phyloP scores from a whole-genome alignment of 225 moss, liverwort and hornwort genomes.

The Asterella californica region DNA sequence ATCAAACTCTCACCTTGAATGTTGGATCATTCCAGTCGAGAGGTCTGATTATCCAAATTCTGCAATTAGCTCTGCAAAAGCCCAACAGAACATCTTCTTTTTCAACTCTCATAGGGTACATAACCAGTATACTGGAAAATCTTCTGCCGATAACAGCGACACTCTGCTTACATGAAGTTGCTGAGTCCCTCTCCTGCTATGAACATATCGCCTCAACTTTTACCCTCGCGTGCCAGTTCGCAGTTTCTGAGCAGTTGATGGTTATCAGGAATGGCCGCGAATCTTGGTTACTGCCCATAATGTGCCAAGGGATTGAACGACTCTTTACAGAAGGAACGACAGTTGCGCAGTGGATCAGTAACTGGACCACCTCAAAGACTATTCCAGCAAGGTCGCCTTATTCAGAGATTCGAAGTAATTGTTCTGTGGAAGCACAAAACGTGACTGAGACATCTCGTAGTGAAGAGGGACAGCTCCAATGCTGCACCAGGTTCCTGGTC shows the following conservation, averaged over 20 bases:
- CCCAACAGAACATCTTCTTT: conserved; percentile 23
- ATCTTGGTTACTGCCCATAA: conserved; percentile 11
- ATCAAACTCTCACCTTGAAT: not conserved
- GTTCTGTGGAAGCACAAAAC: not conserved
- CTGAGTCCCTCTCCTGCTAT: conserved; percentile 24
- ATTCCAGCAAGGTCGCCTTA: not conserved
- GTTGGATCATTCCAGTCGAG: conserved; percentile 13
- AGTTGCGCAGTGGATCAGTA: conserved; percentile 27
- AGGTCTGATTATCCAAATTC: conserved; percentile 25
- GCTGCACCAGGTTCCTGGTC: conserved; percentile 27
- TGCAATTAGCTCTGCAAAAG: conserved; percentile 27
- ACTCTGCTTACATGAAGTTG: conserved; percentile 20
- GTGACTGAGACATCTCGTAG: not conserved
- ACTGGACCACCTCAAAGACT: not conserved
- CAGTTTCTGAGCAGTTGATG: conserved; percentile 19
- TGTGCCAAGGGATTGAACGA: conserved; percentile 29
- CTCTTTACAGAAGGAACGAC: conserved; percentile 27
- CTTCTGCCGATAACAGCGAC: conserved; percentile 25
- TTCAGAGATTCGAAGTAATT: not conserved
- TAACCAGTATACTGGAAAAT: conserved; percentile 21
- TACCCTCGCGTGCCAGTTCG: conserved; percentile 35
- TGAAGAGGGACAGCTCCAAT: conserved; percentile 1
- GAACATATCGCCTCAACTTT: conserved; percentile 28
- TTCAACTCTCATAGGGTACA: conserved; percentile 19
- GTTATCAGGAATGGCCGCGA: conserved; percentile 17